Percentiles rank a stretch among this genome's conserved stretches.
phyloP scores from a whole-genome alignment of 805 yeast species.

The Saccharomycopsis microspora region DNA sequence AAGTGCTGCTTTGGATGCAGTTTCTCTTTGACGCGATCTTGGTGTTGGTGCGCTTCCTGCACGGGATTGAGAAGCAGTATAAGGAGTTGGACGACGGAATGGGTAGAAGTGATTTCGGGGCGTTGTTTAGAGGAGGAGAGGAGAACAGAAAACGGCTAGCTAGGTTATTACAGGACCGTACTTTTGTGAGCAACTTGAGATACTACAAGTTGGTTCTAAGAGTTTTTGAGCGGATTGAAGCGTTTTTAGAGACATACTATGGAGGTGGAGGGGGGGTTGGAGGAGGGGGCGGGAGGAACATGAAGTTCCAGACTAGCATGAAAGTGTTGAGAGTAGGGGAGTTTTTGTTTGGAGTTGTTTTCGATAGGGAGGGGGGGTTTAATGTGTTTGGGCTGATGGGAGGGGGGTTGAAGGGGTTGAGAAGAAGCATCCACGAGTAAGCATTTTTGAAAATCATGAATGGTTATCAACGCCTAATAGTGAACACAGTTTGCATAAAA shows the following conservation, averaged over 20 bases:
- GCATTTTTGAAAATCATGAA: no score
- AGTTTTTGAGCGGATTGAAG: constrained; percentile 9
- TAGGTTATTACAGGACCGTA: neutral
- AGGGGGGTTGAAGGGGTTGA: constrained; percentile 6
- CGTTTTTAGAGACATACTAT: constrained; percentile 4
- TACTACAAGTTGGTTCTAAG: constrained; percentile 7
- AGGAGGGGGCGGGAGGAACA: constrained; percentile 5
- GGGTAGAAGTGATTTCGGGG: neutral
- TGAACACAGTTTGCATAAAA: no score
- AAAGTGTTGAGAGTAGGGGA: constrained; percentile 11
- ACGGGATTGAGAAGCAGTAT: constrained; percentile 10
- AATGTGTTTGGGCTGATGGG: constrained; percentile 10
- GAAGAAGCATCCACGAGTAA: neutral
- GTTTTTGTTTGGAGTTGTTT: constrained; percentile 8
- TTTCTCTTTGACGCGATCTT: constrained; percentile 13
- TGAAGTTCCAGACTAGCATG: constrained; percentile 4
- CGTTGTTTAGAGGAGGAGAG: no score
- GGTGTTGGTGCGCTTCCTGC: constrained; percentile 8
- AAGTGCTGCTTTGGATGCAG: constrained; percentile 12
- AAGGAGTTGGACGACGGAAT: neutral
- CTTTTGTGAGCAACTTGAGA: constrained; percentile 6
- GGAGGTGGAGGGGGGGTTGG: constrained; percentile 14
- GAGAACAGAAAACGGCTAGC: no score
- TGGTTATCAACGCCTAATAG: no score
- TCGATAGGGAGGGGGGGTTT: constrained; percentile 13